These are phyloP conservation scores for Phytophthora uliginosa DNA, from an alignment of 352 stramenopile species.

Conservation along the genomic window DNA sequence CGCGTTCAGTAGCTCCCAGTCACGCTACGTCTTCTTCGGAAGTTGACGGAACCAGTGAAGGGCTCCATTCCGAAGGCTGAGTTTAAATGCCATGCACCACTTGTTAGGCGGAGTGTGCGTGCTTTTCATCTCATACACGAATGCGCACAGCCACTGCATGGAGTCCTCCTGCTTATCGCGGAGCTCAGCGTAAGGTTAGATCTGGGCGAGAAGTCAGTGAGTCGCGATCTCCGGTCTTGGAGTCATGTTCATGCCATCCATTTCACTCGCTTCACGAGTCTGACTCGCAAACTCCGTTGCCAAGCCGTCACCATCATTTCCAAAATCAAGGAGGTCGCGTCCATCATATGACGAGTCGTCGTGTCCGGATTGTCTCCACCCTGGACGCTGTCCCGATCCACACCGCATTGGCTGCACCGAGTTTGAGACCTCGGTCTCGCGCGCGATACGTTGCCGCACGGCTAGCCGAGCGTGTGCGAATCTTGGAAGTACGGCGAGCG, in stretches of 20 bases:
- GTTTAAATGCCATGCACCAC: too few relatives aligned
- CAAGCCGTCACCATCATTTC: neutral
- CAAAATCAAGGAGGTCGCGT: neutral
- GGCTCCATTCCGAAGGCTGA: neutral
- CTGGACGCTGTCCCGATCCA: neutral
- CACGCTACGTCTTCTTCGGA: neutral
- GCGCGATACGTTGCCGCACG: neutral
- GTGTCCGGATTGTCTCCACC: neutral
- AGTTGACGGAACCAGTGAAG: slow-evolving; percentile 2
- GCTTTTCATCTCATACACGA: neutral
- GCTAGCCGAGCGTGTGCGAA: slow-evolving; percentile 1
- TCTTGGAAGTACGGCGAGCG: slow-evolving; percentile 10
- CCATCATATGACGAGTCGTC: neutral
- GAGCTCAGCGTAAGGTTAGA: neutral
- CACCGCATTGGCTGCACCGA: too few relatives aligned
- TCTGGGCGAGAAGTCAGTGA: neutral
- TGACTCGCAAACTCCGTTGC: neutral
- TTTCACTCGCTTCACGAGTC: neutral
- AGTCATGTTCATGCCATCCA: neutral
- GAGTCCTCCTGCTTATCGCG: slow-evolving; percentile 10
- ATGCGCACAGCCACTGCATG: slow-evolving; percentile 9
- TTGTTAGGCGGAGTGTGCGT: too few relatives aligned
- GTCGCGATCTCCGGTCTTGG: neutral
- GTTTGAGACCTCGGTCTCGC: neutral
- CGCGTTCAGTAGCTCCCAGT: neutral